Evolutionary conservation across 2,329 filamentous ascomycete genomes (phyloP).

Genomic region (Alternaria viburni): DNA sequence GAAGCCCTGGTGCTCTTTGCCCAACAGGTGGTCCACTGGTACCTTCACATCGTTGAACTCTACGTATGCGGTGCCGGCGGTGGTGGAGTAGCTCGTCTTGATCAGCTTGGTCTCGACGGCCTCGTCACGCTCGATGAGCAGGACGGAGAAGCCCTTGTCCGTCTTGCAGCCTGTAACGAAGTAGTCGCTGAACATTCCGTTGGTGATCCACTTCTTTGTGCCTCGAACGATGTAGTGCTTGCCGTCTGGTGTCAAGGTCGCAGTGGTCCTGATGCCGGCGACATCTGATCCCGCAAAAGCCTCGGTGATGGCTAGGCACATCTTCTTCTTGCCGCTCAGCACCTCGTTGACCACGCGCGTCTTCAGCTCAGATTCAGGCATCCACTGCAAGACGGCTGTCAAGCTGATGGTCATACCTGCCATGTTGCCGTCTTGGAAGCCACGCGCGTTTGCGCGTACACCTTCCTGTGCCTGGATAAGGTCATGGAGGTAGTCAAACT

Average conservation of each 20-base stretch:
- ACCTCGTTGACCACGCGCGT: slow-evolving; percentile 73
- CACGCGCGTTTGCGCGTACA: slow-evolving; percentile 71
- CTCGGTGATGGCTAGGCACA: slow-evolving; percentile 86
- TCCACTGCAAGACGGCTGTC: slow-evolving; percentile 80
- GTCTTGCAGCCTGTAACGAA: slow-evolving; percentile 83
- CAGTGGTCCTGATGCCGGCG: slow-evolving; percentile 78
- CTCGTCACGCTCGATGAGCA: slow-evolving; percentile 76
- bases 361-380: slow-evolving; percentile 70
- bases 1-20: slow-evolving; percentile 85
- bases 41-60: slow-evolving; percentile 89
- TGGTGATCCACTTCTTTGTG: slow-evolving; percentile 84
- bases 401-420: slow-evolving; percentile 84
- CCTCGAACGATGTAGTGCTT: slow-evolving; percentile 70
- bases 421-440: slow-evolving; percentile 87
- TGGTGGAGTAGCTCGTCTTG: slow-evolving; percentile 80
- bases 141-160: slow-evolving; percentile 77
- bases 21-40: slow-evolving; percentile 76
- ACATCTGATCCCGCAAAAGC: slow-evolving; percentile 87
- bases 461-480: slow-evolving; percentile 78
- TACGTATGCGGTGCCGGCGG: slow-evolving; percentile 79
- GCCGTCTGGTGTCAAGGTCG: slow-evolving; percentile 51
- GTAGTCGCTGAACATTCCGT: slow-evolving; percentile 81
- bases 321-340: slow-evolving; percentile 82
- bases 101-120: slow-evolving; percentile 78
- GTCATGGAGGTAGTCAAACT: slow-evolving; percentile 90